Evolutionary conservation across 2,329 filamentous ascomycete genomes (phyloP).

Genomic region (Cercospora brassicicola): DNA sequence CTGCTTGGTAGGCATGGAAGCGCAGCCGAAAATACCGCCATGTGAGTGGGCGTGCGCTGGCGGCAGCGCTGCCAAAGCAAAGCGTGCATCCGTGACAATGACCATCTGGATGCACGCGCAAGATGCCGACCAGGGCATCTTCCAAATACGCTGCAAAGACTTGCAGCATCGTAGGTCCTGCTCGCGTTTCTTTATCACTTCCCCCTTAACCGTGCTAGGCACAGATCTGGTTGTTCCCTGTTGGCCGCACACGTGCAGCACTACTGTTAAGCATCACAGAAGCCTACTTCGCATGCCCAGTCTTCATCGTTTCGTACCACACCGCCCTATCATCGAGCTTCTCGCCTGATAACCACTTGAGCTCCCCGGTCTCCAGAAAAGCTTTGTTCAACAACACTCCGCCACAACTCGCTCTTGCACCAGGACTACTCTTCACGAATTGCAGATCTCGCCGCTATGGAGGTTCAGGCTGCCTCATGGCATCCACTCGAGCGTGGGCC

Average conservation of each 20-base stretch:
- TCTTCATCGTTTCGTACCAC: conserved; percentile 28
- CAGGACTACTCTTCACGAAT: not conserved
- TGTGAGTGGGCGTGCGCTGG: conserved; percentile 34
- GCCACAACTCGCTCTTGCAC: conserved; percentile 1
- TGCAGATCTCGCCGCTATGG: conserved; percentile 15
- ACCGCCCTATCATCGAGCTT: conserved; percentile 27
- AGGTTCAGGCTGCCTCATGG: conserved; percentile 22
- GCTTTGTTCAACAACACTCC: conserved; percentile 8
- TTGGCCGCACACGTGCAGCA: conserved; percentile 19
- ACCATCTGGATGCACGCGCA: conserved; percentile 28
- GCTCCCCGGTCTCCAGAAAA: conserved; percentile 11
- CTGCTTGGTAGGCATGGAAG: conserved; percentile 22
- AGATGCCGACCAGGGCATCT: conserved; percentile 27
- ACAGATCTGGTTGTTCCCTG: conserved; percentile 11
- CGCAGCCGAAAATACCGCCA: conserved; percentile 28
- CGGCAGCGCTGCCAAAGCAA: conserved; percentile 29
- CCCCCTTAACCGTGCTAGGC: conserved; percentile 10
- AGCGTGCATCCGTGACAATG: conserved; percentile 34
- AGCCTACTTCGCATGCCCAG: conserved; percentile 23
- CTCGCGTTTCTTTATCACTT: conserved; percentile 19
- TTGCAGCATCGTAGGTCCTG: conserved; percentile 28
- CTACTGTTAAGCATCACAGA: conserved; percentile 24
- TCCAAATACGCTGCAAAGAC: conserved; percentile 32
- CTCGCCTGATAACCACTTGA: conserved; percentile 20
- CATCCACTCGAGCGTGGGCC: conserved; percentile 18